Conservation (phyloP, 1,139 yeast species). For the Arxiozyma heterogenica region DNA sequence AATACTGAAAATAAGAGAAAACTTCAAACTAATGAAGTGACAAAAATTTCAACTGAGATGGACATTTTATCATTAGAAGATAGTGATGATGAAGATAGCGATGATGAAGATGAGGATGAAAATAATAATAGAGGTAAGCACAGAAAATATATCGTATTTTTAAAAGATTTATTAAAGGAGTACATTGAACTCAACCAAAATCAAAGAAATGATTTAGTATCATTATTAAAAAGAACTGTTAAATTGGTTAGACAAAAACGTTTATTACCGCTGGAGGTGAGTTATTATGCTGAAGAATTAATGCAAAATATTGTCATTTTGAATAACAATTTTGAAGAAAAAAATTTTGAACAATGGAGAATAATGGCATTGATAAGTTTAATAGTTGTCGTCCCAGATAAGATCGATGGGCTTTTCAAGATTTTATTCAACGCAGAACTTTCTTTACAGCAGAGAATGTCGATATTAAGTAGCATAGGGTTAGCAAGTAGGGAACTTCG, state of each 20-base stretch:
- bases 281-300: slow-evolving; percentile 41
- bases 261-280: slow-evolving; percentile 30
- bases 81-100: slow-evolving; percentile 19
- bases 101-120: slow-evolving; percentile 21
- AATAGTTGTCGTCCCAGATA: slow-evolving; percentile 39
- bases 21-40: background rate
- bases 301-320: slow-evolving; percentile 39
- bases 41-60: background rate
- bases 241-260: slow-evolving; percentile 32
- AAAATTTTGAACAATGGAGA: slow-evolving; percentile 48
- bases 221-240: slow-evolving; percentile 27
- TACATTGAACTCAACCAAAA: slow-evolving; percentile 15
- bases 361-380: slow-evolving; percentile 50
- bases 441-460: slow-evolving; percentile 56
- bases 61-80: slow-evolving; percentile 8
- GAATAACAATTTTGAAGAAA: slow-evolving; percentile 40
- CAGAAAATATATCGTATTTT: slow-evolving; percentile 23
- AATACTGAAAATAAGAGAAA: background rate
- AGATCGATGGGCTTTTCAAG: slow-evolving; percentile 34
- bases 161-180: slow-evolving; percentile 31
- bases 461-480: slow-evolving; percentile 47
- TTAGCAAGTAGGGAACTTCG: slow-evolving; percentile 55
- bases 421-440: slow-evolving; percentile 52
- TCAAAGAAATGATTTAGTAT: slow-evolving; percentile 10
- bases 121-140: slow-evolving; percentile 9